phyloP scores from a whole-genome alignment of 306 rosid genomes.

The Sicyos edulis region DNA sequence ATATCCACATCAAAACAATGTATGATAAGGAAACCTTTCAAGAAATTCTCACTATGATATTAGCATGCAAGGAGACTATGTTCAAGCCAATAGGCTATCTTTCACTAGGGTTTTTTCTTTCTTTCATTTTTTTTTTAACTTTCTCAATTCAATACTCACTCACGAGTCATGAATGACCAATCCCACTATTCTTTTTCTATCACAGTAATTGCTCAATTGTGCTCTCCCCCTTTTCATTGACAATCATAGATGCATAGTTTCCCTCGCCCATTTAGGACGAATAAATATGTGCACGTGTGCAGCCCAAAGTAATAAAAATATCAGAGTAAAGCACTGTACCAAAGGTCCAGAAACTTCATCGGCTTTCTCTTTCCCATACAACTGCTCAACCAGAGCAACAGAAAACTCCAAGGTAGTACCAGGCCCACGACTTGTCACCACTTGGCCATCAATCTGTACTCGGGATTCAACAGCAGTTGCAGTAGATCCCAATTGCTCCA shows the following conservation, averaged over 20 bases:
- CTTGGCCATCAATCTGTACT: constrained; percentile 78
- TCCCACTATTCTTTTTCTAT: neutral
- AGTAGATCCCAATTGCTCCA: constrained; percentile 64
- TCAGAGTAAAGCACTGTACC: constrained; percentile 38
- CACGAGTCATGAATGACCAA: neutral
- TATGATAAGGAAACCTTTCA: neutral
- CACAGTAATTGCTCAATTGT: neutral
- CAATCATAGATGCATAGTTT: neutral
- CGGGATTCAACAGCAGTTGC: constrained; percentile 70
- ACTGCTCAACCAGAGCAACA: constrained; percentile 65
- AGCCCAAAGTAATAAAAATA: constrained; percentile 1
- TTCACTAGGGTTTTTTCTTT: neutral
- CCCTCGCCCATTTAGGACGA: neutral
- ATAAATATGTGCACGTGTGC: neutral
- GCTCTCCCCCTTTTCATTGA: neutral
- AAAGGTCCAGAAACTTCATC: constrained; percentile 78
- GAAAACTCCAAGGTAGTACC: constrained; percentile 89
- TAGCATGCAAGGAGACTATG: neutral
- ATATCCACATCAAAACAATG: neutral
- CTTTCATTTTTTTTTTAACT: neutral
- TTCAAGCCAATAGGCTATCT: neutral
- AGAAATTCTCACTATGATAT: neutral
- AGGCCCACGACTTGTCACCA: constrained; percentile 81
- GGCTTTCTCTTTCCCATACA: constrained; percentile 80
- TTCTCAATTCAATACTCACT: neutral